phyloP scores from a whole-genome alignment of 1,284 basidiomycete species.

The Heterobasidion parviporum region DNA sequence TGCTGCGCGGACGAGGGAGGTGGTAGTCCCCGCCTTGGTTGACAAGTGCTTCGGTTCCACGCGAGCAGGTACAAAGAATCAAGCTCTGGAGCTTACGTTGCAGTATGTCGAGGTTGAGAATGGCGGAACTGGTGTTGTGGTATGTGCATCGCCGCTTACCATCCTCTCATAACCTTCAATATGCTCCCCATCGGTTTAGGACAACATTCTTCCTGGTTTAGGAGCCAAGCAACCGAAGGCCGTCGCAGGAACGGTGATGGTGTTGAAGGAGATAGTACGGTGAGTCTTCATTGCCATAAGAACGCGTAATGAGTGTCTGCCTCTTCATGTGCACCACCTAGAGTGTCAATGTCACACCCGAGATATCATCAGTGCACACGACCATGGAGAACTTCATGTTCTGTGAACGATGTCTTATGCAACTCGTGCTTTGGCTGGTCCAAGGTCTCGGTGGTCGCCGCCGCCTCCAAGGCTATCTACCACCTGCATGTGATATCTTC shows the following conservation, averaged over 20 bases:
- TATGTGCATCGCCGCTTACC: constrained; percentile 38
- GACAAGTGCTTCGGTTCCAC: constrained; percentile 95
- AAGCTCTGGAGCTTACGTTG: constrained; percentile 79
- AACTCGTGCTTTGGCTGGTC: too few relatives aligned
- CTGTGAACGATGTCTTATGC: too few relatives aligned
- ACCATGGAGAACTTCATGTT: too few relatives aligned
- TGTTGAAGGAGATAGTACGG: constrained; percentile 75
- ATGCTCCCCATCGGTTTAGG: constrained; percentile 30
- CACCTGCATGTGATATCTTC: too few relatives aligned
- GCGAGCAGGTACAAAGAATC: constrained; percentile 86
- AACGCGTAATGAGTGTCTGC: constrained; percentile 25
- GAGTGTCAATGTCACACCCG: too few relatives aligned
- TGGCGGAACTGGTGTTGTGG: constrained; percentile 79
- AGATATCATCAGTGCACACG: too few relatives aligned
- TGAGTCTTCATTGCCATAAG: constrained; percentile 20
- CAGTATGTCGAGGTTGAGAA: constrained; percentile 96
- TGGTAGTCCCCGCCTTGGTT: constrained; percentile 82
- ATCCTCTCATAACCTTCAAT: constrained; percentile 6
- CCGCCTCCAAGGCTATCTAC: too few relatives aligned
- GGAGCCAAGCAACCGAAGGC: constrained; percentile 93
- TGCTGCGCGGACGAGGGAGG: constrained; percentile 73
- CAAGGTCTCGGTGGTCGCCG: too few relatives aligned
- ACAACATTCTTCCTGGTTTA: constrained; percentile 79
- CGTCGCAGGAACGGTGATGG: constrained; percentile 76
- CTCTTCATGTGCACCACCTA: constrained; percentile 9